These are phyloP conservation scores for Fragaria nilgerrensis DNA, from an alignment of 306 rosid species.

Conservation along the genomic window DNA sequence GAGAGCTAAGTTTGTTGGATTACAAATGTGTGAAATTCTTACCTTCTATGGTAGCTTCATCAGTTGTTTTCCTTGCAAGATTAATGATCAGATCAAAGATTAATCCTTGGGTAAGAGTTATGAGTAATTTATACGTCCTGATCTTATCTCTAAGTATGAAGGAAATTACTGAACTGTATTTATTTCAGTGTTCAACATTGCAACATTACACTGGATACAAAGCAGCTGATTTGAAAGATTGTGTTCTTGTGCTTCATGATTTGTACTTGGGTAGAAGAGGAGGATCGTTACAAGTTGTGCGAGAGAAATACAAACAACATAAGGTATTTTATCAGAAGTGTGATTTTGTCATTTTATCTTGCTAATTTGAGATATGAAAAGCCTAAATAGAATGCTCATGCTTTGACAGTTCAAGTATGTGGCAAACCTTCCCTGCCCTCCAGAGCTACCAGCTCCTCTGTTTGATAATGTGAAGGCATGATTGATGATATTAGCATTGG, in stretches of 20 bases:
- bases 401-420: slow-evolving; percentile 68
- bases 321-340: slow-evolving; percentile 45
- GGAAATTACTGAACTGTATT: slow-evolving; percentile 14
- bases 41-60: slow-evolving; percentile 90
- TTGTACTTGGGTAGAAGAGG: slow-evolving; percentile 75
- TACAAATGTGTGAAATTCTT: slow-evolving; percentile 68
- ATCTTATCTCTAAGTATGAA: not conserved
- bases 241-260: slow-evolving; percentile 62
- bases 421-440: slow-evolving; percentile 59
- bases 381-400: slow-evolving; percentile 23
- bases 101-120: slow-evolving; percentile 76
- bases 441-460: slow-evolving; percentile 58
- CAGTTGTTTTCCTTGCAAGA: slow-evolving; percentile 64
- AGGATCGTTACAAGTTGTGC: slow-evolving; percentile 51
- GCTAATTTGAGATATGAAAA: not conserved
- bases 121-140: not conserved
- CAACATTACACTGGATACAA: slow-evolving; percentile 51
- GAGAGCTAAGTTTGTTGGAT: slow-evolving; percentile 86
- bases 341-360: slow-evolving; percentile 4
- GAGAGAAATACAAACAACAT: slow-evolving; percentile 82
- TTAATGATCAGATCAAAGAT: slow-evolving; percentile 48
- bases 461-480: slow-evolving; percentile 42
- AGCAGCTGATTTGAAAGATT: slow-evolving; percentile 65
- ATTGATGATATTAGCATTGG: slow-evolving; percentile 3
- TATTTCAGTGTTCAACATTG: slow-evolving; percentile 47